Conservation (phyloP, 768 basidiomycete species). For the Suillus decipiens region DNA sequence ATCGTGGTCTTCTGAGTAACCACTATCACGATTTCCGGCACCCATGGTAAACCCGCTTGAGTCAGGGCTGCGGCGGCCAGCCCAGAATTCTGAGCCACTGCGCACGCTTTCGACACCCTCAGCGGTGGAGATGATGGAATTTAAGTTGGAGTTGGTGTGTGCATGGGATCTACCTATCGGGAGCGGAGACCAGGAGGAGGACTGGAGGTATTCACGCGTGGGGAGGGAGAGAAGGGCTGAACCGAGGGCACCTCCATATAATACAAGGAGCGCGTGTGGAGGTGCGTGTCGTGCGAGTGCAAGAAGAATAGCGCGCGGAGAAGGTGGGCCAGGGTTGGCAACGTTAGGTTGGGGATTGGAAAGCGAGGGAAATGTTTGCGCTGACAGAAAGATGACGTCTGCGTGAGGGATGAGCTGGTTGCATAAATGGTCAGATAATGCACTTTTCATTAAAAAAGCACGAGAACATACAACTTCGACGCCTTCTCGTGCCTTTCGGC, state of each 20-base stretch:
- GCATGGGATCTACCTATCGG: conserved; percentile 22
- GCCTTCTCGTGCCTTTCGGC: conserved; percentile 71
- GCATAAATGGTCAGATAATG: conserved; percentile 7
- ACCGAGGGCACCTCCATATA: conserved; percentile 78
- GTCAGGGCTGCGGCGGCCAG: conserved; percentile 36
- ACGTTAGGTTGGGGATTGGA: conserved; percentile 47
- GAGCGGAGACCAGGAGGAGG: conserved; percentile 65
- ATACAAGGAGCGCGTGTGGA: conserved; percentile 78
- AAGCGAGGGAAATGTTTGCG: conserved; percentile 28
- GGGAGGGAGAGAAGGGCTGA: conserved; percentile 81
- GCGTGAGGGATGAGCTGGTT: conserved; percentile 76
- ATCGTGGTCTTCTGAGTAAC: conserved; percentile 12
- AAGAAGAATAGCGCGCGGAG: conserved; percentile 76
- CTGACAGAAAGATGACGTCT: conserved; percentile 71
- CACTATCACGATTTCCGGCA: conserved; percentile 20
- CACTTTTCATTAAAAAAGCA: not conserved
- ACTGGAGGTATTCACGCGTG: conserved; percentile 84
- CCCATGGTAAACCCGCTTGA: conserved; percentile 11
- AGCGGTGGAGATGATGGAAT: conserved; percentile 13
- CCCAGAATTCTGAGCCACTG: conserved; percentile 81
- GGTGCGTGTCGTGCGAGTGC: conserved; percentile 68
- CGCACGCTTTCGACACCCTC: conserved; percentile 48
- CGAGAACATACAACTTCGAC: conserved; percentile 68
- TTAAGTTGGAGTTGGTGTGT: conserved; percentile 19
- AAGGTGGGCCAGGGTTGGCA: conserved; percentile 47